Conservation (phyloP, 306 rosid species). For the Cucurbita moschata region DNA sequence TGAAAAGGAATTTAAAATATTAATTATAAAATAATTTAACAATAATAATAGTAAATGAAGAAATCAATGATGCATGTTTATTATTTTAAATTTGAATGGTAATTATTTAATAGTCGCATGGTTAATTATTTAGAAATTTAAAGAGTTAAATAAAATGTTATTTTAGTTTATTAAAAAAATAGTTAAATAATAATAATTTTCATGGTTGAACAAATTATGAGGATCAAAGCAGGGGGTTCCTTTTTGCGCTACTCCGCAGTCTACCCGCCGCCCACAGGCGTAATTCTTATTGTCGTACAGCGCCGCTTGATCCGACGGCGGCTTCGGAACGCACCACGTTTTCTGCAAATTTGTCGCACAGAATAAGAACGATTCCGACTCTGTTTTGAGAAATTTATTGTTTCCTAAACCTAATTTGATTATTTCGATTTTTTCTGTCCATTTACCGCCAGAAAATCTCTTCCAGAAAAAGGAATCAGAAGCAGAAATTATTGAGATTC, state of each 20-base stretch:
- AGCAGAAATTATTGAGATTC: neutral
- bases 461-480: neutral
- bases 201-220: constrained; percentile 58
- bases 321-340: constrained; percentile 82
- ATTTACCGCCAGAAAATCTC: constrained; percentile 20
- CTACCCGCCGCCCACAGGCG: constrained; percentile 59
- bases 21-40: too few relatives aligned
- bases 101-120: too few relatives aligned
- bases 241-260: constrained; percentile 40
- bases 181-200: too few relatives aligned
- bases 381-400: neutral
- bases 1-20: too few relatives aligned
- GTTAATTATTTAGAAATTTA: too few relatives aligned
- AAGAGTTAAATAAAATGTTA: too few relatives aligned
- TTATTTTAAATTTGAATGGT: too few relatives aligned
- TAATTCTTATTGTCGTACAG: constrained; percentile 55
- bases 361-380: neutral
- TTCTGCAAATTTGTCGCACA: constrained; percentile 27
- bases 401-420: neutral
- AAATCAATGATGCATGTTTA: too few relatives aligned
- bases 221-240: constrained; percentile 63
- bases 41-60: too few relatives aligned
- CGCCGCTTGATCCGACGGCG: constrained; percentile 74
- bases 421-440: constrained; percentile 1
- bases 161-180: too few relatives aligned